These are phyloP conservation scores for Trichoderma gamsii DNA, from an alignment of 495 filamentous ascomycete genomes.

Conservation along the genomic window DNA sequence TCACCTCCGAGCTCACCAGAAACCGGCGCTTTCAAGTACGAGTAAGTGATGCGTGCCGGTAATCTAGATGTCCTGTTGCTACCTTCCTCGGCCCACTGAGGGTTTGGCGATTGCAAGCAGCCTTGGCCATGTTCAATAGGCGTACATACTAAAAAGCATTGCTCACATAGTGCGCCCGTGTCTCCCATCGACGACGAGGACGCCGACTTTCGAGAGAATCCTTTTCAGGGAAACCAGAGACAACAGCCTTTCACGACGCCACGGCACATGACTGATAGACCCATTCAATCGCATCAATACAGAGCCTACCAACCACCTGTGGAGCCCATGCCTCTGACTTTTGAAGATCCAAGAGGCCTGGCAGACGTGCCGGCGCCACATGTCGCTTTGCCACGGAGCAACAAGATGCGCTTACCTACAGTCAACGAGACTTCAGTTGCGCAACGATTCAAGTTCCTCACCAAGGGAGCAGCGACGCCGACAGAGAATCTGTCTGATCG, in stretches of 20 bases:
- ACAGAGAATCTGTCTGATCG: not conserved
- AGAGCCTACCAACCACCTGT: not conserved
- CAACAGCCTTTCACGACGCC: not conserved
- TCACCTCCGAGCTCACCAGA: slow-evolving; percentile 11
- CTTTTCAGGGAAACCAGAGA: not conserved
- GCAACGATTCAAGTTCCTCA: not conserved
- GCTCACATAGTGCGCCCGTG: not conserved
- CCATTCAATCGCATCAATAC: not conserved
- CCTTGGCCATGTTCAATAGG: not conserved
- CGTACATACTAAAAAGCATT: not conserved
- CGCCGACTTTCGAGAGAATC: not conserved
- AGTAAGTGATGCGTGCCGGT: not conserved
- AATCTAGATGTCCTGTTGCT: not conserved
- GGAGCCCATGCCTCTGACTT: not conserved
- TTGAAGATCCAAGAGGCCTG: not conserved
- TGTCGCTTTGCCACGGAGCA: not conserved
- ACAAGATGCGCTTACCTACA: not conserved
- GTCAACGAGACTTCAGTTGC: not conserved
- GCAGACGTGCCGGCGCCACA: not conserved
- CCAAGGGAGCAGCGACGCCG: not conserved
- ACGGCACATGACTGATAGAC: not conserved
- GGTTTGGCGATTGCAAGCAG: not conserved
- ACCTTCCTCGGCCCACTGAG: not conserved
- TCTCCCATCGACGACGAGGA: slow-evolving; percentile 2
- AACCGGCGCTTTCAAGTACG: slow-evolving; percentile 9